These are phyloP conservation scores for Ascochyta lentis DNA, from an alignment of 2,329 filamentous ascomycete genomes.

Conservation along the genomic window DNA sequence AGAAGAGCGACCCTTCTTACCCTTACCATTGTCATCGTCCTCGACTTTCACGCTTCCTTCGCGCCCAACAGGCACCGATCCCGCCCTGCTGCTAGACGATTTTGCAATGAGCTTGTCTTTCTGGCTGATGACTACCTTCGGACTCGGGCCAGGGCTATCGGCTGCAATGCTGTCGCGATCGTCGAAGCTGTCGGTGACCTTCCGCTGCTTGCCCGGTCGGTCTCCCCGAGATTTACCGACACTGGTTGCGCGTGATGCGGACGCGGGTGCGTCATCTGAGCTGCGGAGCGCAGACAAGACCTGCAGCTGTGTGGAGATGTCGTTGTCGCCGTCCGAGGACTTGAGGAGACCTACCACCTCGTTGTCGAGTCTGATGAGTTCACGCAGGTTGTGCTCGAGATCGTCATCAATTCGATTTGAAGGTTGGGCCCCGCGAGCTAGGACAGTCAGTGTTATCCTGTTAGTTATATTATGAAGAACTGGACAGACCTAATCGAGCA, in stretches of 20 bases:
- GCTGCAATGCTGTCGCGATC: conserved; percentile 49
- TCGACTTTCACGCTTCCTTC: conserved; percentile 60
- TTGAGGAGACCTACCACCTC: conserved; percentile 54
- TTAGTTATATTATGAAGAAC: background rate
- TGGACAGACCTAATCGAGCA: conserved; percentile 34
- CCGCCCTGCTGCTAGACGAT: conserved; percentile 48
- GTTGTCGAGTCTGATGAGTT: conserved; percentile 57
- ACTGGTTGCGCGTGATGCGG: conserved; percentile 45
- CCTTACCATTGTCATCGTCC: conserved; percentile 55
- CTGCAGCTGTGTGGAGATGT: conserved; percentile 52
- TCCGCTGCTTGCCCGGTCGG: conserved; percentile 45
- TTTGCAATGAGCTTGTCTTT: conserved; percentile 50
- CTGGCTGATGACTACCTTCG: conserved; percentile 42
- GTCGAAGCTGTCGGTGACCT: conserved; percentile 45
- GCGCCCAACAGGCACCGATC: conserved; percentile 54
- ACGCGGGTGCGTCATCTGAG: conserved; percentile 51
- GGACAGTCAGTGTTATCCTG: conserved; percentile 9
- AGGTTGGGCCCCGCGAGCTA: conserved; percentile 45
- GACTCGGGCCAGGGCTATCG: conserved; percentile 47
- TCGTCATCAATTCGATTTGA: conserved; percentile 53
- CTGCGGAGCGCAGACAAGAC: conserved; percentile 57
- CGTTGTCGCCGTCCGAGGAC: conserved; percentile 51
- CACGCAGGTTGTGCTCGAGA: conserved; percentile 55
- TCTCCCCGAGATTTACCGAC: conserved; percentile 47
- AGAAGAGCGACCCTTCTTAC: conserved; percentile 48